These are phyloP conservation scores for Penicillium sp. DNA, from an alignment of 2,329 filamentous ascomycete genomes.

Conservation along the genomic window DNA sequence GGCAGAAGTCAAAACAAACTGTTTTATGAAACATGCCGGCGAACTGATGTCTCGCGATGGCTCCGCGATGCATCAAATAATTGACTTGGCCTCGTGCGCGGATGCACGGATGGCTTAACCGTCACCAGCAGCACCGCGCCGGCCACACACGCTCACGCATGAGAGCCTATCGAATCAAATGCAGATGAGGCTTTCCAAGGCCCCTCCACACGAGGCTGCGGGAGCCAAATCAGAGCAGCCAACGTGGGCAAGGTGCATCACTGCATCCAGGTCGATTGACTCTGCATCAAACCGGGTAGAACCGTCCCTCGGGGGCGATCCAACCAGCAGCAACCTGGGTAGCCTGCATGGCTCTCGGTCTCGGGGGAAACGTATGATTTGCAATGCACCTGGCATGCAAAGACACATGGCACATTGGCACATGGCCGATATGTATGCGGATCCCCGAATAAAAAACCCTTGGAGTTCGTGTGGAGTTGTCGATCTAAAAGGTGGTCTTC, in stretches of 20 bases:
- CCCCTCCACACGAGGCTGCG: neutral
- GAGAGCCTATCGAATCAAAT: neutral
- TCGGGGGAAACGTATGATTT: neutral
- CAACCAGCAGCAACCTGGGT: neutral
- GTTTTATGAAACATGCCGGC: neutral
- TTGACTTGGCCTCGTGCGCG: neutral
- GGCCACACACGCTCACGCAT: neutral
- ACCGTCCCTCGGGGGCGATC: conserved; percentile 6
- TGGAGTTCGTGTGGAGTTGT: conserved; percentile 3
- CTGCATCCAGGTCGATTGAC: conserved; percentile 4
- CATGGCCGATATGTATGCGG: conserved; percentile 9
- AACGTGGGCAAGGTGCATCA: neutral
- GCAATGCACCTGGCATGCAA: conserved; percentile 4
- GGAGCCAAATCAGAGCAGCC: conserved; percentile 1
- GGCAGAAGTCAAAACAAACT: neutral
- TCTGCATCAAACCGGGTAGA: conserved; percentile 8
- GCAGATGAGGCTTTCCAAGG: neutral
- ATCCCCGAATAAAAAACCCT: conserved; percentile 2
- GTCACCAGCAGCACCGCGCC: neutral
- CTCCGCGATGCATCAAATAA: neutral
- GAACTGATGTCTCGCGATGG: neutral
- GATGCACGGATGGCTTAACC: neutral
- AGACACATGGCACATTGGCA: conserved; percentile 10
- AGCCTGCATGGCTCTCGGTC: neutral
- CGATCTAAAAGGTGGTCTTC: conserved; percentile 10